Conservation (phyloP, 176 grass and related monocot species). For the Carex myosuroides region DNA sequence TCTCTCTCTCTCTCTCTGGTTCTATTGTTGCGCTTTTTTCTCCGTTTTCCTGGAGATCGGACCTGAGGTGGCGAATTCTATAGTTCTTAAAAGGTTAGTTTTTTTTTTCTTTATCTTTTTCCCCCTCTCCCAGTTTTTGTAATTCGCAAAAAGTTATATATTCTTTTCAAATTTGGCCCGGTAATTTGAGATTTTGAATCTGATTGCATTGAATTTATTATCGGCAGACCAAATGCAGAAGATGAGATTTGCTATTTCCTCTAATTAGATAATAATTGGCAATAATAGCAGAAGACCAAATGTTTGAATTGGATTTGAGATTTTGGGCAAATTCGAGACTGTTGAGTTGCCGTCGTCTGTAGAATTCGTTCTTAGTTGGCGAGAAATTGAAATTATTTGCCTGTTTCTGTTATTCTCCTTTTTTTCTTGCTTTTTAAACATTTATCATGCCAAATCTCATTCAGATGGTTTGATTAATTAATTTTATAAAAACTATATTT, state of each 20-base stretch:
- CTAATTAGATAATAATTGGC: background rate
- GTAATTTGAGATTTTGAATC: background rate
- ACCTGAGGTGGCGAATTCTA: background rate
- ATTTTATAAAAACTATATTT: background rate
- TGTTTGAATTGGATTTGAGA: background rate
- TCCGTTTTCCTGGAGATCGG: background rate
- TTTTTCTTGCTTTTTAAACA: background rate
- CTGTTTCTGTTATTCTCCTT: background rate
- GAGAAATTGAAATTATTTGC: background rate
- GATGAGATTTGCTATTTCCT: background rate
- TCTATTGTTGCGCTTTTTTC: background rate
- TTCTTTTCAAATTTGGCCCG: background rate
- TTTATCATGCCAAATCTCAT: background rate
- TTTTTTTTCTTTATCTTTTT: background rate
- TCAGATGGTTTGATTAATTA: background rate
- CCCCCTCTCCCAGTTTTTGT: background rate
- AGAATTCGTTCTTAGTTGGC: background rate
- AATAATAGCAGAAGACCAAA: background rate
- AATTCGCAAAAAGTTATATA: background rate
- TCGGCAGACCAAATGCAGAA: background rate
- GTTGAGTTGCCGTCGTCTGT: background rate
- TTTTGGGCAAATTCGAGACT: background rate
- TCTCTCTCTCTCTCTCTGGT: slow-evolving; percentile 6
- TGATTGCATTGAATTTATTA: background rate
- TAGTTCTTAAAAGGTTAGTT: background rate